These are phyloP conservation scores for Phialemonium atrogriseum DNA, from an alignment of 2,329 filamentous ascomycete genomes.

Conservation along the genomic window DNA sequence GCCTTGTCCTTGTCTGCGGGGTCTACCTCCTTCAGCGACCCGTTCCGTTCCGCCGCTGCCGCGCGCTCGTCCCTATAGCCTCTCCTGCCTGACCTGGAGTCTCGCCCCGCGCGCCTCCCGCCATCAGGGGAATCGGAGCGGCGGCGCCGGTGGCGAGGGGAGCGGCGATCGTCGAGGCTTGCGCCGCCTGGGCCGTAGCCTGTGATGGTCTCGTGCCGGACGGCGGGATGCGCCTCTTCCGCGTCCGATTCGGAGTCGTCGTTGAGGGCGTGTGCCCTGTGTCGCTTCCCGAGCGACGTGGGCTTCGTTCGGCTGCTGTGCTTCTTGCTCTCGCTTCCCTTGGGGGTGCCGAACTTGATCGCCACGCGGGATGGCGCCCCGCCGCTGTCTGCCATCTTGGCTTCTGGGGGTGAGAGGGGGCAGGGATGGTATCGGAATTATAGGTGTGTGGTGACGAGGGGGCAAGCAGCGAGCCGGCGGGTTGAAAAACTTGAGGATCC, in stretches of 20 bases:
- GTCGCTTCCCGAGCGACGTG: conserved; percentile 9
- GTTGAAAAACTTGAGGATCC: too few species aligned
- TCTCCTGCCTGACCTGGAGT: conserved; percentile 1
- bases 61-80: background rate
- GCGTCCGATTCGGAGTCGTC: conserved; percentile 20
- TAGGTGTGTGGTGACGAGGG: background rate
- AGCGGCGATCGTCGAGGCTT: conserved; percentile 3
- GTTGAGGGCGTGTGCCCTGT: conserved; percentile 11
- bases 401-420: background rate
- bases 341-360: conserved; percentile 11
- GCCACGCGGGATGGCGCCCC: conserved; percentile 10
- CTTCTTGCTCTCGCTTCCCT: conserved; percentile 8
- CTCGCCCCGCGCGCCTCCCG: background rate
- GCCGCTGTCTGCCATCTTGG: conserved; percentile 11
- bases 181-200: conserved; percentile 16
- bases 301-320: conserved; percentile 9
- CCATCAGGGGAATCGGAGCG: conserved; percentile 1
- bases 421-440: background rate
- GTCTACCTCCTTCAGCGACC: conserved; percentile 11
- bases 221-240: conserved; percentile 15
- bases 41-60: background rate
- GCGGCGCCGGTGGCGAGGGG: conserved; percentile 1
- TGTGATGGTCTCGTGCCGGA: conserved; percentile 37
- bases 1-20: conserved; percentile 39
- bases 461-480: background rate